phyloP scores from a whole-genome alignment of 345 rosid genomes.

The Murraya koenigii region DNA sequence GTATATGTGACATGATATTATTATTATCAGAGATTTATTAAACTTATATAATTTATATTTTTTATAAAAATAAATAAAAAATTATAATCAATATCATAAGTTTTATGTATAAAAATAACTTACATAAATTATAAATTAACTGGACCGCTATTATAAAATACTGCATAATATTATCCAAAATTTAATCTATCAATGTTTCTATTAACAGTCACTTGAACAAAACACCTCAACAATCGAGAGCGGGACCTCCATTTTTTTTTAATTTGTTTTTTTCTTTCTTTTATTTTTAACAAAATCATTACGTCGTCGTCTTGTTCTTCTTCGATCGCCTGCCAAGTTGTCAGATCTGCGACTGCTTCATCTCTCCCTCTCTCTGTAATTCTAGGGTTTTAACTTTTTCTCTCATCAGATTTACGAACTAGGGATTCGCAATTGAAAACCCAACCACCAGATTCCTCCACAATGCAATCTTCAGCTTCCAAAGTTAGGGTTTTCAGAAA shows the following conservation, averaged over 20 bases:
- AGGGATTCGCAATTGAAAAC: conserved; percentile 1
- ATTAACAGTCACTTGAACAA: background rate
- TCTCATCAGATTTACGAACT: background rate
- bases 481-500: background rate
- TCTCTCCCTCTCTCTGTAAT: background rate
- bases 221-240: background rate
- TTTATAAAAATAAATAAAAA: no score
- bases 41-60: no score
- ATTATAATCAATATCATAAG: no score
- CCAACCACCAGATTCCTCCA: background rate
- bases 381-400: background rate
- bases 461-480: background rate
- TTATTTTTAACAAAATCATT: background rate
- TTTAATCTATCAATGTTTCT: background rate
- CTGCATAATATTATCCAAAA: no score
- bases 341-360: background rate
- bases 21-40: no score
- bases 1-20: no score
- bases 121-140: no score
- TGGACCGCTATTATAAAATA: no score
- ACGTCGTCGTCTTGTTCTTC: conserved; percentile 5
- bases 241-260: conserved; percentile 3
- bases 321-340: conserved; percentile 4
- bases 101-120: no score
- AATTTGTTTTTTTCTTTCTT: background rate